Percentiles rank a stretch among this genome's conserved stretches.
These are phyloP conservation scores for Allomyces macrogynus DNA, from an alignment of 192 early-diverging fungal species.

Conservation along the genomic window DNA sequence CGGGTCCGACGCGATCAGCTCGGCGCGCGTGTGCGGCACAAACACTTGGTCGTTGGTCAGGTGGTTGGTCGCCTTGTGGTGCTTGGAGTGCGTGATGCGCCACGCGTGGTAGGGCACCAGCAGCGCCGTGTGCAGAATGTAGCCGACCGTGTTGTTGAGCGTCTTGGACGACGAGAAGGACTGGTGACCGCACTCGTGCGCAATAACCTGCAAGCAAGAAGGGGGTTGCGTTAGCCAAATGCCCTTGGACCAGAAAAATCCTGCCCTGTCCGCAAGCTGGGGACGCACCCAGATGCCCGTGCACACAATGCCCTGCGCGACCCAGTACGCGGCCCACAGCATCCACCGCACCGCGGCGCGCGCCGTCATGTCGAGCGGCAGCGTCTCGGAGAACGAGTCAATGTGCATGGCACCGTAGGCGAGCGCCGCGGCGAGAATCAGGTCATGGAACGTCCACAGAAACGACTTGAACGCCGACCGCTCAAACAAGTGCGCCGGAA, in stretches of 20 bases:
- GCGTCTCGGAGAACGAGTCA: slow-evolving; percentile 13
- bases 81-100: slow-evolving; percentile 74
- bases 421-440: slow-evolving; percentile 40
- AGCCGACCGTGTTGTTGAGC: slow-evolving; percentile 77
- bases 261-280: slow-evolving; percentile 10
- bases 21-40: slow-evolving; percentile 54
- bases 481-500: slow-evolving; percentile 86
- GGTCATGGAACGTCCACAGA: slow-evolving; percentile 56
- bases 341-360: slow-evolving; percentile 18
- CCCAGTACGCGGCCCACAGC: slow-evolving; percentile 67
- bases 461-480: slow-evolving; percentile 60
- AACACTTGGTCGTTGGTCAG: slow-evolving; percentile 90
- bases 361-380: slow-evolving; percentile 11
- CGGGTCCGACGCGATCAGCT: slow-evolving; percentile 2
- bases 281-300: slow-evolving; percentile 66
- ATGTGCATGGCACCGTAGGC: slow-evolving; percentile 50
- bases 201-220: slow-evolving; percentile 22
- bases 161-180: slow-evolving; percentile 64
- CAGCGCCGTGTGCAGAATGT: slow-evolving; percentile 67
- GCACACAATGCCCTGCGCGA: slow-evolving; percentile 57
- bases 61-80: slow-evolving; percentile 81
- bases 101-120: slow-evolving; percentile 89
- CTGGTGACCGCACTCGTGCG: slow-evolving; percentile 86
- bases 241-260: neutral
- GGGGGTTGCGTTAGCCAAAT: neutral